Base-by-base conservation (phyloP, 768 basidiomycete genomes). In the Xerocomellus intermedius region DNA sequence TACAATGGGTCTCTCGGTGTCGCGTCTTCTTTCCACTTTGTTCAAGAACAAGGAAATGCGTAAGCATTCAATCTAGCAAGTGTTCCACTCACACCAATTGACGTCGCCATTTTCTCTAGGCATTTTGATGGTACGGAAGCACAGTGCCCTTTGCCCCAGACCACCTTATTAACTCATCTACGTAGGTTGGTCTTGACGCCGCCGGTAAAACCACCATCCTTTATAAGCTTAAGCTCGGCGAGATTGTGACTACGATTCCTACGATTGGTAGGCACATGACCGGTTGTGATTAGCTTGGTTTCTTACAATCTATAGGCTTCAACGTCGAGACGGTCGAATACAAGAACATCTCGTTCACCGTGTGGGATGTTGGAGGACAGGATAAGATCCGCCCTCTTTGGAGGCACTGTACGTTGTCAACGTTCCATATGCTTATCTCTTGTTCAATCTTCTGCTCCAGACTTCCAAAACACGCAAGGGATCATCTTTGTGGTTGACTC, bases 31-130 rank as follows among this genome's bases (percentile, higher is more conserved):
- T 68, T 80, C 83, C 47, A 83, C 83, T 73, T 82, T 99, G 70
- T 94, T 98, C 67, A 95, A 94, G 76, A 98, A 97, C 83, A 96
- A 89, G 85, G 96, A 99, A 79, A 98, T 99, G 96, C 94, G 95
- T 97, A 75, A 73, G 95, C 77, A 60, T 65, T 57, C 57, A 62
- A 64, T 42, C 19, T 52, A 39, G 10, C 33, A 7, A 21, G 9
- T 30, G 5, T 36, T 61, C 61, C 66, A 66, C 35, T 69, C 60
- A 51, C 59, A 67, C 52, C 57, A 22, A 57, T 43, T 64, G 57
- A 68, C 64, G 42, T 54, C 42, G 32, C 62, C 61, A 49, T 69
- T 64, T 68, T 71, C 58, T 66, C 60, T 69, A 97, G 95, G 96
- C 72, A 98, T 99, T 80, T 79, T 99, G 75, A 99, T 99, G 90